These are phyloP conservation scores for Solanum raphanifolium DNA, from an alignment of 257 asterid genomes.

Conservation along the genomic window DNA sequence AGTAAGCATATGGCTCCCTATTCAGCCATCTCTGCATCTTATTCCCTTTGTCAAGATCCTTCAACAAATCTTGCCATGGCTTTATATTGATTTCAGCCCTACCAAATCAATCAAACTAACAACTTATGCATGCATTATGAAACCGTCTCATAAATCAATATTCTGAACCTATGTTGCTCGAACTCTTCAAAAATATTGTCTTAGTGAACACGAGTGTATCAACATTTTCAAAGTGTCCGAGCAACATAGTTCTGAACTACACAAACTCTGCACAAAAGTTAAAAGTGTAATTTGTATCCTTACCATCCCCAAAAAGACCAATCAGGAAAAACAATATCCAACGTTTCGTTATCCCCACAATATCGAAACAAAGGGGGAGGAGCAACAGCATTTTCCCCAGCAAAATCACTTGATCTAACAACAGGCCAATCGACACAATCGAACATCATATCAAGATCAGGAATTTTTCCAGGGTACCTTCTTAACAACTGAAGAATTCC, in stretches of 20 bases:
- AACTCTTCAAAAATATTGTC: not conserved
- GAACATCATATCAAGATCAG: conserved; percentile 81
- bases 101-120: not conserved
- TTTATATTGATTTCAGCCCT: conserved; percentile 37
- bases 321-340: conserved; percentile 73
- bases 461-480: conserved; percentile 60
- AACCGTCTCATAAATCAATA: not conserved
- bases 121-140: not conserved
- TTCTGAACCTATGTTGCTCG: not conserved
- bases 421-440: conserved; percentile 65
- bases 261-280: not conserved
- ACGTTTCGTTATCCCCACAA: conserved; percentile 36
- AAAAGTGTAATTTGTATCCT: not conserved
- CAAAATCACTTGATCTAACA: conserved; percentile 18
- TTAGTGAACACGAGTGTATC: not conserved
- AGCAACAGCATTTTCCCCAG: conserved; percentile 6
- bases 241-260: not conserved
- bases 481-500: conserved; percentile 65
- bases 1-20: conserved; percentile 21
- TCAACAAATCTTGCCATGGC: conserved; percentile 16
- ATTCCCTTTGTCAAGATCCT: conserved; percentile 14
- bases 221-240: not conserved
- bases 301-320: conserved; percentile 98
- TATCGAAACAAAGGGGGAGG: conserved; percentile 72
- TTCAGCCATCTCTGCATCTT: conserved; percentile 11